Evolutionary conservation across 176 grass and related monocot species (phyloP).

Genomic region (Dactylis glomerata): DNA sequence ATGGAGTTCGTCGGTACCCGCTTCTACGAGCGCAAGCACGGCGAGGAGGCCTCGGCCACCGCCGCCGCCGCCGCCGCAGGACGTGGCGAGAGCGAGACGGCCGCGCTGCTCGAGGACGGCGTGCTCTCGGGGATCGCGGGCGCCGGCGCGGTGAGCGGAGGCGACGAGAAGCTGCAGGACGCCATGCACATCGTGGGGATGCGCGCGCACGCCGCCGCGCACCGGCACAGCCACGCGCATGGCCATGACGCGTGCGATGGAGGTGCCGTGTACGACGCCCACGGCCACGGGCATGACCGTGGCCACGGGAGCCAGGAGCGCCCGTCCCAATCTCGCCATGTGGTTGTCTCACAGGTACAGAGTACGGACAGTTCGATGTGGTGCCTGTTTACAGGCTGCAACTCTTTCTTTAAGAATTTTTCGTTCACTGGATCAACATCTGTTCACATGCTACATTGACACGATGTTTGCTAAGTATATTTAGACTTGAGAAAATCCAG

Average conservation of each 20-base stretch:
- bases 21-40: constrained; percentile 60
- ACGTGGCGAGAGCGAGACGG: not conserved
- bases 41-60: not conserved
- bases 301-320: constrained; percentile 20
- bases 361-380: not conserved
- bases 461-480: not conserved
- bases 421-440: not conserved
- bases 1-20: constrained; percentile 72
- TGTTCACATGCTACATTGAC: not conserved
- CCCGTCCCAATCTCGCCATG: constrained; percentile 51
- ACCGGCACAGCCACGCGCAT: constrained; percentile 42
- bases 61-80: not conserved
- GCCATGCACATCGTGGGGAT: constrained; percentile 64
- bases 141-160: not conserved
- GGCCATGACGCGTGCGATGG: constrained; percentile 21
- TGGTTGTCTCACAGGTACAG: constrained; percentile 60
- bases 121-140: not conserved
- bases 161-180: constrained; percentile 23
- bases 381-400: not conserved
- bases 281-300: constrained; percentile 9
- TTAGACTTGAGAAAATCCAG: not conserved
- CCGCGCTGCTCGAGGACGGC: constrained; percentile 8
- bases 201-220: constrained; percentile 51
- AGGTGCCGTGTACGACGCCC: constrained; percentile 1
- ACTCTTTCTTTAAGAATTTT: not conserved